A percentile compares a stretch with the other conserved stretches of the same genome.
These are phyloP conservation scores for Pichia sp. DNA, from an alignment of 1,139 yeast genomes.

Conservation along the genomic window DNA sequence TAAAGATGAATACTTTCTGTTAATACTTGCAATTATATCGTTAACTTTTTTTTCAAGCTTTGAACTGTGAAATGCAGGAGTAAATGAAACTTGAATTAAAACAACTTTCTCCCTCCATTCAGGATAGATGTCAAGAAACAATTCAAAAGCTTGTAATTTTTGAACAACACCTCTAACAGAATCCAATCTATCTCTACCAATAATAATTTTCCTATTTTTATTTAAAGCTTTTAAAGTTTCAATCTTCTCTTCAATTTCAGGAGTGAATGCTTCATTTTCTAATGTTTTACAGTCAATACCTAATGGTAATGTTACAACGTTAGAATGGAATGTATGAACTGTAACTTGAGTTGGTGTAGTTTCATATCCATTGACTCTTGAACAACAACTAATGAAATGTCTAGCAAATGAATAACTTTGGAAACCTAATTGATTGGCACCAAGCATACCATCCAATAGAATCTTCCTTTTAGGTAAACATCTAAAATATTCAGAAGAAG, in stretches of 20 bases:
- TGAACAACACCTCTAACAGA: constrained; percentile 78
- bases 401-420: constrained; percentile 82
- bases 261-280: constrained; percentile 48
- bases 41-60: constrained; percentile 68
- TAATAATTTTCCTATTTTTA: constrained; percentile 65
- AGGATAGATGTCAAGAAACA: constrained; percentile 82
- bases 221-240: constrained; percentile 58
- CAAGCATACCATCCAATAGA: constrained; percentile 82
- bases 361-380: constrained; percentile 71
- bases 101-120: constrained; percentile 87
- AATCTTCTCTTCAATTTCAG: constrained; percentile 32
- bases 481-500: constrained; percentile 90
- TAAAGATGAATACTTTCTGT: constrained; percentile 74
- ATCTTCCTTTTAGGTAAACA: constrained; percentile 78
- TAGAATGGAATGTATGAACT: constrained; percentile 70
- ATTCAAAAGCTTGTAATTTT: constrained; percentile 72
- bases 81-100: constrained; percentile 85
- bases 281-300: constrained; percentile 72
- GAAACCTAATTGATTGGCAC: constrained; percentile 79
- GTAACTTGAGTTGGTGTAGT: constrained; percentile 51
- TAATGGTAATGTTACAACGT: constrained; percentile 71
- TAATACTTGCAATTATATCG: constrained; percentile 72
- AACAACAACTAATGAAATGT: constrained; percentile 85
- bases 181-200: constrained; percentile 79
- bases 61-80: constrained; percentile 51